Evolutionary conservation across 805 yeast species (phyloP).

Genomic region (Candida nanaspora): DNA sequence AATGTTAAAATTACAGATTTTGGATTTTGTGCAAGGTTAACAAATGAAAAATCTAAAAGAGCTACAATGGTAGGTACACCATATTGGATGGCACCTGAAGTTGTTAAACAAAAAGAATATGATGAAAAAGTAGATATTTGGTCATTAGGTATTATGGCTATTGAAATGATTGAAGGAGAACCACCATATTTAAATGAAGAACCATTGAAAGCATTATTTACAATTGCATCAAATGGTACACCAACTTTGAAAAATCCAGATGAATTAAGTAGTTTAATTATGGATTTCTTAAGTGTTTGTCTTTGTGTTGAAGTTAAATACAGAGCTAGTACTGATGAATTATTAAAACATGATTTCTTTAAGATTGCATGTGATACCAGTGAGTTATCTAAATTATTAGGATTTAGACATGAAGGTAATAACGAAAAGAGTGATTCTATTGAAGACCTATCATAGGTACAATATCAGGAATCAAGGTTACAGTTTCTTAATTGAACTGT

Average conservation of each 20-base stretch:
- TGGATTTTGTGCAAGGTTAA: slow-evolving; percentile 90
- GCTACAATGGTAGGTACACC: slow-evolving; percentile 99
- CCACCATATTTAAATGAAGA: slow-evolving; percentile 97
- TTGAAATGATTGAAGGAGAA: slow-evolving; percentile 98
- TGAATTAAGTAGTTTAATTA: slow-evolving; percentile 62
- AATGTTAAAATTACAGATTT: slow-evolving; percentile 94
- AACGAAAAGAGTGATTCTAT: too few species aligned
- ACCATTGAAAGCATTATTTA: slow-evolving; percentile 86
- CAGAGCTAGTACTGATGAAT: slow-evolving; percentile 86
- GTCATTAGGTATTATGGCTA: slow-evolving; percentile 97
- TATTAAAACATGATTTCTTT: slow-evolving; percentile 70
- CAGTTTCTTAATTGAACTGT: too few species aligned
- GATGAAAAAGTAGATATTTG: slow-evolving; percentile 97
- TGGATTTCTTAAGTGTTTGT: slow-evolving; percentile 83
- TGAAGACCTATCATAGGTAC: too few species aligned
- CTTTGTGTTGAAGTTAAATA: slow-evolving; percentile 89
- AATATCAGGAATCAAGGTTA: too few species aligned
- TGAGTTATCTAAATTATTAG: slow-evolving; percentile 53
- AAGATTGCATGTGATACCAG: slow-evolving; percentile 53
- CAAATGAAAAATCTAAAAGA: slow-evolving; percentile 75
- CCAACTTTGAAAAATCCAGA: slow-evolving; percentile 87
- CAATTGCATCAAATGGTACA: slow-evolving; percentile 95
- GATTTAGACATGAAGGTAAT: slow-evolving; percentile 13
- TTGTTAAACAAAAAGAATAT: slow-evolving; percentile 88
- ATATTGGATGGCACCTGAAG: slow-evolving; percentile 99